Conservation (phyloP, 352 stramenopile species). For the Phytophthora palmivora region DNA sequence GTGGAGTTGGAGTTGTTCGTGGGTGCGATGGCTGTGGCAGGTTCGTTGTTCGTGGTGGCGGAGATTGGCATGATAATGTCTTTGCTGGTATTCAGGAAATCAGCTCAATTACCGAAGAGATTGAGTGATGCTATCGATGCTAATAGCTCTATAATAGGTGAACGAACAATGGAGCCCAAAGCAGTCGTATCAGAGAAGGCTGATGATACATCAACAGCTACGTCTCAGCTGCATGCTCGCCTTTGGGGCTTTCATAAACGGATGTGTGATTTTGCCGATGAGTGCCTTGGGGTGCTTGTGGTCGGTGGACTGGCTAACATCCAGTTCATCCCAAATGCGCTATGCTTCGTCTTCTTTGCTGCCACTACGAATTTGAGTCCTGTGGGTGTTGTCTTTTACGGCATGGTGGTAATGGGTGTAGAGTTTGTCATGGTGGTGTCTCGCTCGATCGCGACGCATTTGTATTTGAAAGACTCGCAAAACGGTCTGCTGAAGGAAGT, state of each 20-base stretch:
- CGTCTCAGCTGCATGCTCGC: too few species aligned
- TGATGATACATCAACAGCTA: constrained; percentile 4
- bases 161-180: too few species aligned
- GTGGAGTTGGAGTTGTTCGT: constrained; percentile 86
- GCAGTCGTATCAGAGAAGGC: not conserved
- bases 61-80: constrained; percentile 89
- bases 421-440: constrained; percentile 69
- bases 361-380: constrained; percentile 50
- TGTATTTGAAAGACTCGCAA: constrained; percentile 67
- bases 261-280: constrained; percentile 55
- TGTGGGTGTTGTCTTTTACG: constrained; percentile 51
- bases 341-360: constrained; percentile 64
- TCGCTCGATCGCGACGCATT: constrained; percentile 59
- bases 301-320: constrained; percentile 66
- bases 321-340: constrained; percentile 64
- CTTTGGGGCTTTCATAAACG: constrained; percentile 48
- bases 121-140: not conserved
- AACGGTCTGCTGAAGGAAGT: constrained; percentile 55
- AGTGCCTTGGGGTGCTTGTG: constrained; percentile 60
- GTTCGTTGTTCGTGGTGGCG: too few species aligned
- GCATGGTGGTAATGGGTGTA: constrained; percentile 35
- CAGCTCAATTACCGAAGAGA: constrained; percentile 5
- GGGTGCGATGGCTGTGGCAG: constrained; percentile 72
- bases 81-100: constrained; percentile 65
- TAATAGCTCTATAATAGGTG: too few species aligned